Percentiles rank a stretch among this genome's conserved stretches.
Evolutionary conservation across 1,139 yeast species (phyloP).

Genomic region (Saccharomyces hybrid): DNA sequence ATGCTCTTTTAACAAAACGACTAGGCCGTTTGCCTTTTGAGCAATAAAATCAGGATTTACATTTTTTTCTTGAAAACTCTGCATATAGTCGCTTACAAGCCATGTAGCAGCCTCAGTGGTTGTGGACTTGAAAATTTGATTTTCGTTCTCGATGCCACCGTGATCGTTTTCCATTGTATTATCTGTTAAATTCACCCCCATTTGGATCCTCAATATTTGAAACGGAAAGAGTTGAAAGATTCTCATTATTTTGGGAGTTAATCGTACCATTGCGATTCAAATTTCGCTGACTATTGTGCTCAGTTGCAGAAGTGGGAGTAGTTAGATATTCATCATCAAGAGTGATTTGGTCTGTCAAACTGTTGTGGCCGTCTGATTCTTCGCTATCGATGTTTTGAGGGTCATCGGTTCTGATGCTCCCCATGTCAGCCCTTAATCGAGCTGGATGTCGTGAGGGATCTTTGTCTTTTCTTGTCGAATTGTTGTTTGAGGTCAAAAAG

Average conservation of each 20-base stretch:
- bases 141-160: neutral
- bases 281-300: neutral
- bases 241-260: neutral
- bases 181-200: neutral
- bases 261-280: neutral
- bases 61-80: constrained; percentile 37
- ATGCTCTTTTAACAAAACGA: constrained; percentile 46
- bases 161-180: neutral
- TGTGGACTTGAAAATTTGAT: neutral
- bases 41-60: constrained; percentile 45
- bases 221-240: neutral
- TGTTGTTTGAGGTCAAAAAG: constrained; percentile 20
- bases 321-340: neutral
- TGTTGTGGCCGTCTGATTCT: neutral
- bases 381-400: neutral
- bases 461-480: constrained; percentile 14
- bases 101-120: constrained; percentile 35
- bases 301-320: neutral
- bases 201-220: neutral
- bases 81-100: constrained; percentile 44
- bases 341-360: neutral
- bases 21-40: constrained; percentile 56
- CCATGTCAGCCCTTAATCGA: neutral
- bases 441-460: neutral
- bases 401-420: constrained; percentile 3